Conservation (phyloP, 257 asterid genomes). For the Scutellaria galericulata region DNA sequence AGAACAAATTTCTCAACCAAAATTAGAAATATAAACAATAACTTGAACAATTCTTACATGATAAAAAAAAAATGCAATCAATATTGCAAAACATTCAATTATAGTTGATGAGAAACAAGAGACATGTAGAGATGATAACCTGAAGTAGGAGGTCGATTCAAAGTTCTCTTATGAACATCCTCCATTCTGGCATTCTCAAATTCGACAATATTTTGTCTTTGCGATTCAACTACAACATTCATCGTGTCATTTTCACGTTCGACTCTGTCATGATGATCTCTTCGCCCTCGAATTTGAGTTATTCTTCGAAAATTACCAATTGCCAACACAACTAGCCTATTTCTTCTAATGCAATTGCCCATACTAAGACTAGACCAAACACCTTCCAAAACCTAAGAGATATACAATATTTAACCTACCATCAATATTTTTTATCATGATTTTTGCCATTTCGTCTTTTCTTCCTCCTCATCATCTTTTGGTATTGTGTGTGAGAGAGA, state of each 20-base stretch:
- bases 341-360: conserved; percentile 53
- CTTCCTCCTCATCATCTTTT: conserved; percentile 23
- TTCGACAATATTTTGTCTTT: not conserved
- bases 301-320: conserved; percentile 11
- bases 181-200: not conserved
- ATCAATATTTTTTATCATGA: not conserved
- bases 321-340: conserved; percentile 23
- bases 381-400: conserved; percentile 18
- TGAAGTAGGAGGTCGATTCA: conserved; percentile 32
- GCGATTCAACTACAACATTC: not conserved
- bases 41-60: not conserved
- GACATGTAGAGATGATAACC: conserved; percentile 28
- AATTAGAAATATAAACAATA: not conserved
- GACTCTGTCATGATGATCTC: not conserved
- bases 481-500: conserved; percentile 30
- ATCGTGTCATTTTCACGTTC: not conserved
- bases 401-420: not conserved
- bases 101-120: too few relatives aligned
- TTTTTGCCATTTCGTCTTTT: conserved; percentile 34
- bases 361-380: conserved; percentile 21
- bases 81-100: too few relatives aligned
- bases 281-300: conserved; percentile 11
- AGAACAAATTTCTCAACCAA: not conserved
- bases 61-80: not conserved
- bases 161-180: not conserved